A percentile compares a stretch with the other conserved stretches of the same genome.
Conservation (phyloP, 257 asterid species). For the Solanum phureja region DNA sequence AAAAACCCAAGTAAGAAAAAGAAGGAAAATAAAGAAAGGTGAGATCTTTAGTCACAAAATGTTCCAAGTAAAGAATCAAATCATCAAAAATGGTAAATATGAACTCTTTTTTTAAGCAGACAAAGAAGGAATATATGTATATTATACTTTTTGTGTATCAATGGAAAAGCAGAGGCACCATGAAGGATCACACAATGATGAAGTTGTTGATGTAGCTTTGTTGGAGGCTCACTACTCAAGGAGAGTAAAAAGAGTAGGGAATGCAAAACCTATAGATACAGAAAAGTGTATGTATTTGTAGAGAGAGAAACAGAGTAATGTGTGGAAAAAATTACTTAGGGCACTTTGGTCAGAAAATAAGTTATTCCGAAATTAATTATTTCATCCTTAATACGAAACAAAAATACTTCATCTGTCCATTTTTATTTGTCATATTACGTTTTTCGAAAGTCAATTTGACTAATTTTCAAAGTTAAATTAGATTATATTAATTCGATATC, state of each 20-base stretch:
- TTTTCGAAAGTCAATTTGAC: too few species aligned
- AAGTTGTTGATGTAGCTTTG: background rate
- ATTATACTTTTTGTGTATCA: background rate
- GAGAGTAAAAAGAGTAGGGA: background rate
- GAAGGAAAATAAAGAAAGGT: slow-evolving; percentile 4
- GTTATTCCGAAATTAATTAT: too few species aligned
- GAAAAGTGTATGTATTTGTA: background rate
- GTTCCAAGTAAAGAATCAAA: slow-evolving; percentile 32
- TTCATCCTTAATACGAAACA: too few species aligned
- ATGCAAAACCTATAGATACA: background rate
- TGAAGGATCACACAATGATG: slow-evolving; percentile 1
- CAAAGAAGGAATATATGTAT: background rate
- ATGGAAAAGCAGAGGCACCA: background rate
- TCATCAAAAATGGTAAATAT: background rate
- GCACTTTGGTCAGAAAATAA: background rate
- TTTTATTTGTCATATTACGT: too few species aligned
- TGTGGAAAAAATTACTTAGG: background rate
- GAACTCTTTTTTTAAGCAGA: background rate
- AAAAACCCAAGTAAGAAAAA: background rate
- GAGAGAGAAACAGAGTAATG: background rate
- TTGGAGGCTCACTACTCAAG: background rate
- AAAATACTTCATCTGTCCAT: accelerated
- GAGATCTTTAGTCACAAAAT: slow-evolving; percentile 28
- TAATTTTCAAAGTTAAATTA: too few species aligned
- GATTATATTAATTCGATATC: too few species aligned